These are phyloP conservation scores for Melaleuca quinquenervia DNA, from an alignment of 345 rosid genomes.

Conservation along the genomic window DNA sequence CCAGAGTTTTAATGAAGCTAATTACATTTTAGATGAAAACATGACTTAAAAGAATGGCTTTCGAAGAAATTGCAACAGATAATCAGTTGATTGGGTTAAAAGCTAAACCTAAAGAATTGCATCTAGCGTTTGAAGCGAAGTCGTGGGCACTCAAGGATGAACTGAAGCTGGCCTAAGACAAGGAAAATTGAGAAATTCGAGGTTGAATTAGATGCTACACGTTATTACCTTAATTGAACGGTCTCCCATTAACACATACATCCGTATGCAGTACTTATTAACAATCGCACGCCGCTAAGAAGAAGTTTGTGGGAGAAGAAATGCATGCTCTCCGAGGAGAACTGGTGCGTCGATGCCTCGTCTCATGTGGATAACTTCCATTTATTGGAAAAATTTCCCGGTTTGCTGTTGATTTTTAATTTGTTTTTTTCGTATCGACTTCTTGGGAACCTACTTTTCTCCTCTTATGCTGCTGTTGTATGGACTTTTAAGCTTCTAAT, in stretches of 20 bases:
- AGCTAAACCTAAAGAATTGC: neutral
- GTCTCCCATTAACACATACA: neutral
- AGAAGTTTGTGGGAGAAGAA: neutral
- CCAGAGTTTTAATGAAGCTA: neutral
- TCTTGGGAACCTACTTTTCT: neutral
- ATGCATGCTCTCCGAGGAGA: neutral
- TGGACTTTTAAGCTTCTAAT: neutral
- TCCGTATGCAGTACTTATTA: neutral
- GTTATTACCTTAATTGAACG: neutral
- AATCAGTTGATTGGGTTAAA: neutral
- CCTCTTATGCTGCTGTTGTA: neutral
- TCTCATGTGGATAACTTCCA: neutral
- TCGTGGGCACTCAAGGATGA: neutral
- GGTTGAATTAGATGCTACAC: no score
- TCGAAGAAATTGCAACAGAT: neutral
- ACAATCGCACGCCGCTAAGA: neutral
- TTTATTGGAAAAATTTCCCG: neutral
- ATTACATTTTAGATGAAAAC: neutral
- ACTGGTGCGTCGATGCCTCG: neutral
- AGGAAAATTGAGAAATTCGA: neutral
- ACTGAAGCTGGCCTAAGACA: neutral
- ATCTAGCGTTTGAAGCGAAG: neutral
- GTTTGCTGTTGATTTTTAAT: neutral
- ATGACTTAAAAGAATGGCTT: neutral
- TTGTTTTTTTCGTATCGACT: accelerated